A percentile compares a stretch with the other conserved stretches of the same genome.
Conservation (phyloP, 1,284 basidiomycete species). For the Malassezia japonica region DNA sequence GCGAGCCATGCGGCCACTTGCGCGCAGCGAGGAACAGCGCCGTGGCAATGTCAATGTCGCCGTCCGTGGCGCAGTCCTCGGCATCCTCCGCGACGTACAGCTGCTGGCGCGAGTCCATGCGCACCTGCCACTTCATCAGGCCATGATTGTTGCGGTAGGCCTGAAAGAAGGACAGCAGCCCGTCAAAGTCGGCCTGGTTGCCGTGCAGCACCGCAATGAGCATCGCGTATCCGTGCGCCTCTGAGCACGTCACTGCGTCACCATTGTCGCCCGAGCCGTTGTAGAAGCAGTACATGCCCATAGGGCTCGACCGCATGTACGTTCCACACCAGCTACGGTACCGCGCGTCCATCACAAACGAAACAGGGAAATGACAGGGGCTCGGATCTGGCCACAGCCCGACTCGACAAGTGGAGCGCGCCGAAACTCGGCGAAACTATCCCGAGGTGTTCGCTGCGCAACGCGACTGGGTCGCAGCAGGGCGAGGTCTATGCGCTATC, state of each 20-base stretch:
- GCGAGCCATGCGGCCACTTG: constrained; percentile 23
- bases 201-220: constrained; percentile 32
- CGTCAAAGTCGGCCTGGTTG: constrained; percentile 30
- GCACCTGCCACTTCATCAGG: constrained; percentile 42
- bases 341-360: constrained; percentile 13
- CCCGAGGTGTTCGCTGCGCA: too few relatives aligned
- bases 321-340: constrained; percentile 14
- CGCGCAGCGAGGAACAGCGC: constrained; percentile 25
- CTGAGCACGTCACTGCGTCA: constrained; percentile 40
- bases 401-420: too few relatives aligned
- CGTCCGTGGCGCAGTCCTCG: constrained; percentile 31
- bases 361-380: too few relatives aligned
- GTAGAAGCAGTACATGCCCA: constrained; percentile 36
- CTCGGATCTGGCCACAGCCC: too few relatives aligned
- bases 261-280: constrained; percentile 33
- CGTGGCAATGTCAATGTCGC: constrained; percentile 39
- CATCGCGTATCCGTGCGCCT: constrained; percentile 42
- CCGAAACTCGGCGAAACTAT: too few relatives aligned
- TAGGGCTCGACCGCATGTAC: constrained; percentile 14
- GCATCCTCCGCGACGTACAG: constrained; percentile 34
- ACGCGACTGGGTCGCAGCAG: too few relatives aligned
- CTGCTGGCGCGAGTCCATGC: constrained; percentile 11
- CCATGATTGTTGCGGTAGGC: constrained; percentile 27
- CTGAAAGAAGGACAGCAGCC: constrained; percentile 30
- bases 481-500: too few relatives aligned